Conservation (phyloP, 2,329 filamentous ascomycete species). For the Botrytis porri region DNA sequence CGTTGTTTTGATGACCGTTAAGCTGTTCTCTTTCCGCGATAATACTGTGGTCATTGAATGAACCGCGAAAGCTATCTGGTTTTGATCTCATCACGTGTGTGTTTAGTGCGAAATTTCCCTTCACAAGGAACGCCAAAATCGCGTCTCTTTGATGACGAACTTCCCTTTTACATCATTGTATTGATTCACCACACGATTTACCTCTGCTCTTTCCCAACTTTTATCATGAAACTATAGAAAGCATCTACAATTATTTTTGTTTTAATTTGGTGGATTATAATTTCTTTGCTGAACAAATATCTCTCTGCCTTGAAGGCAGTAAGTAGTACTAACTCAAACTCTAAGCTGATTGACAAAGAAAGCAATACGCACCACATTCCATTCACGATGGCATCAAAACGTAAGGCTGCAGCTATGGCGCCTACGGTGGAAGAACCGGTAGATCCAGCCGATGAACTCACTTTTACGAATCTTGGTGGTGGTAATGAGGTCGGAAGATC, state of each 20-base stretch:
- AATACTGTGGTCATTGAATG: conserved; percentile 18
- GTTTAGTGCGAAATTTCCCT: conserved; percentile 7
- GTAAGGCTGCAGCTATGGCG: conserved; percentile 77
- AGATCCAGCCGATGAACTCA: conserved; percentile 89
- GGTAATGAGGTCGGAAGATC: conserved; percentile 97
- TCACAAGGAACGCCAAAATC: conserved; percentile 16
- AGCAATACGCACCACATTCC: not conserved
- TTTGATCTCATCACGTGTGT: conserved; percentile 12
- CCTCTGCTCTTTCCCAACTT: not conserved
- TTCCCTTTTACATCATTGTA: not conserved
- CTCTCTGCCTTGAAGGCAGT: conserved; percentile 8
- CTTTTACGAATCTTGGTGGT: conserved; percentile 89
- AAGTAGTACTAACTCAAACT: not conserved
- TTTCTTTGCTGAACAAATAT: not conserved
- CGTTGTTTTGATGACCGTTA: conserved; percentile 19
- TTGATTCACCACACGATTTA: not conserved
- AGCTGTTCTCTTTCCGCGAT: not conserved
- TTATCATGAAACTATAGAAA: not conserved
- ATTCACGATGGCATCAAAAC: conserved; percentile 80
- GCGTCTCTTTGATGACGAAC: conserved; percentile 16
- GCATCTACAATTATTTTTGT: not conserved
- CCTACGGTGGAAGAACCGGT: conserved; percentile 74
- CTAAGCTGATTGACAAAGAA: not conserved
- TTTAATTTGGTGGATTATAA: conserved; percentile 6
- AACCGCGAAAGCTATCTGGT: conserved; percentile 19